Conservation (phyloP, 148 eudicot genomes). For the Rhododendron simsii region DNA sequence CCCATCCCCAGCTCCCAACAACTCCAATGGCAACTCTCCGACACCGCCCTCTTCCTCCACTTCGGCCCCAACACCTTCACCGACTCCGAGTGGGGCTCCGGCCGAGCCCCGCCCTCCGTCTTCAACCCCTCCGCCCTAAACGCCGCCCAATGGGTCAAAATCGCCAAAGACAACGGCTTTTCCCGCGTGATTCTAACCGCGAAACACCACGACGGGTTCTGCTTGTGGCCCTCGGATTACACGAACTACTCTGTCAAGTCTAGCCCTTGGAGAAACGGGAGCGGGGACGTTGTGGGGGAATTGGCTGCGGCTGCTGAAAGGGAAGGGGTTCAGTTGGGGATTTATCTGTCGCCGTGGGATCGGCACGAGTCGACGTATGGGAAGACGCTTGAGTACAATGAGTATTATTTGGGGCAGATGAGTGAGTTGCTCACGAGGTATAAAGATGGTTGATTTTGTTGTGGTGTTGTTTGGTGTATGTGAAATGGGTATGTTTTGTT, state of each 20-base stretch:
- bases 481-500: neutral
- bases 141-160: conserved; percentile 59
- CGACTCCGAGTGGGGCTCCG: conserved; percentile 72
- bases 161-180: conserved; percentile 54
- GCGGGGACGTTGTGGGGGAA: conserved; percentile 65
- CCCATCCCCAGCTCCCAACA: conserved; percentile 66
- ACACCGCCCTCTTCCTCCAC: conserved; percentile 70
- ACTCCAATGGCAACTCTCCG: conserved; percentile 57
- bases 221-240: conserved; percentile 67
- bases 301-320: conserved; percentile 48
- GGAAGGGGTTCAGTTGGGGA: conserved; percentile 52
- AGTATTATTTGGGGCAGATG: conserved; percentile 71
- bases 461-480: neutral
- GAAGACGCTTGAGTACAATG: conserved; percentile 61
- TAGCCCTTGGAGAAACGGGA: conserved; percentile 51
- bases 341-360: conserved; percentile 91
- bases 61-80: conserved; percentile 89
- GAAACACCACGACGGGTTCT: conserved; percentile 87
- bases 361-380: conserved; percentile 65
- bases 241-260: conserved; percentile 60
- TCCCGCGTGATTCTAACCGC: conserved; percentile 56
- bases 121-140: conserved; percentile 46
- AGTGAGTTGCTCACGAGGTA: conserved; percentile 40
- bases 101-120: conserved; percentile 43
- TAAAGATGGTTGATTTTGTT: neutral